Evolutionary conservation across 371 early-diverging fungal species (phyloP).

Genomic region (Mucor piriformis): DNA sequence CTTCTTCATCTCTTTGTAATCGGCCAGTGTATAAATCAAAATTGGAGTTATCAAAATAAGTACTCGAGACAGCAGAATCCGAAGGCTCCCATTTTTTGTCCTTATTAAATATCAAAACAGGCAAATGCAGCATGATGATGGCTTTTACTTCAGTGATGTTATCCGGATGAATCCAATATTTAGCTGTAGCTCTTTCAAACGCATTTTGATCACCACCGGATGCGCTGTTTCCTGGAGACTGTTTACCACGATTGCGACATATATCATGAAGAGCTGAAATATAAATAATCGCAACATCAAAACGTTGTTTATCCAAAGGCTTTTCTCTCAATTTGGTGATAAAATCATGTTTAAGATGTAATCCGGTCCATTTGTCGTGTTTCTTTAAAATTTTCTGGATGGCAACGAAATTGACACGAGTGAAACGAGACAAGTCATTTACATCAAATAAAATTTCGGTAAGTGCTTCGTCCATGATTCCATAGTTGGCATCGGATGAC

Average conservation of each 20-base stretch:
- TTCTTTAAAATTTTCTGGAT: conserved; percentile 95
- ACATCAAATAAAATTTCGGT: conserved; percentile 63
- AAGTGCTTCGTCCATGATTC: conserved; percentile 34
- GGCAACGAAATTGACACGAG: conserved; percentile 90
- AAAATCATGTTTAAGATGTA: conserved; percentile 22
- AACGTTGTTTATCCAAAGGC: conserved; percentile 33
- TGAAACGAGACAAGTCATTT: conserved; percentile 86
- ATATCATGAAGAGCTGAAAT: conserved; percentile 35
- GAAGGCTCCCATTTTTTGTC: conserved; percentile 26
- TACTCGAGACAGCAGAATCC: conserved; percentile 30
- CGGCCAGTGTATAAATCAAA: conserved; percentile 58
- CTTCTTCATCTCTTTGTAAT: conserved; percentile 86
- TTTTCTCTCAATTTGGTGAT: conserved; percentile 24
- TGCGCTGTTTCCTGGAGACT: conserved; percentile 27
- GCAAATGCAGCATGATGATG: conserved; percentile 88
- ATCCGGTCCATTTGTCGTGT: conserved; percentile 69
- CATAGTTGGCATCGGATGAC: conserved; percentile 55
- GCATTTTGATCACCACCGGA: conserved; percentile 32
- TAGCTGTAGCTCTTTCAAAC: conserved; percentile 34
- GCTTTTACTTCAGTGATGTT: conserved; percentile 94
- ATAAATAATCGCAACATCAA: conserved; percentile 29
- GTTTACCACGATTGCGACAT: conserved; percentile 24
- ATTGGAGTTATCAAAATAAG: conserved; percentile 30
- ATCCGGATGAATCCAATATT: conserved; percentile 97
- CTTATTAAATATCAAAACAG: conserved; percentile 83